Base-by-base conservation (phyloP, 1,139 yeast genomes). In the Lipomyces yarrowii region DNA sequence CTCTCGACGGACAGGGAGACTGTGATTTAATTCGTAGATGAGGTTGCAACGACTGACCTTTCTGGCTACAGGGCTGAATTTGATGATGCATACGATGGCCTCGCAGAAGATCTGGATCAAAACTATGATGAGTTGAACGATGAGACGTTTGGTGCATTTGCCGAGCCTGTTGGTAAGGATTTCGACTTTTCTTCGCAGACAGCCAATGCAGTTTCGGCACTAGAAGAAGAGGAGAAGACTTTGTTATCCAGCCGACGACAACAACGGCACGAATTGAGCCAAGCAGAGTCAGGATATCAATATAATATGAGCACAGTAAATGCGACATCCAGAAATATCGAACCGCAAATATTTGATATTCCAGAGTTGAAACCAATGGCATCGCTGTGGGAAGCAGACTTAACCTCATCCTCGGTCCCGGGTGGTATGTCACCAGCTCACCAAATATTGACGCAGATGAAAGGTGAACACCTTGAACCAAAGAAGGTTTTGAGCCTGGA, bases 41-140 rank as follows among this genome's bases (percentile, higher is more conserved):
- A 33, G 4, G 15, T 21, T 59, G 23, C 39, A 42, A 26, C n/a
- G 48, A 60, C 26, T 15, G 39, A 26, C 30, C 2, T 26, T 1
- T 26, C n/a, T 7, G 21, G 26, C 8, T 46, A 10, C 30, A 60
- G 62, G 7, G 85, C 84, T 73, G 96, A 90, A 74, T 92, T 90
- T 74, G 96, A 91, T 73, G 96, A 91, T 63, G 88, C 96, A 21
- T 90, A 90, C 75, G 91, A 89, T 70, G 93, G 93, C 2, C 83
- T 89, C 67, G 94, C 92, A 1, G 90, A 85, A 39, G 83, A 83
- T 68, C 83, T 85, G 60, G 84, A 83, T 57, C 96, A 89, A 70
- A 87, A 85, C 48, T 92, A 88, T 67, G 98, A 92, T 76, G 92
- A 88, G 63, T 82, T 91, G 73, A 93, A 93, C 75, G 90, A 87